Conservation (phyloP, 2,329 filamentous ascomycete genomes). For the Hypoxylon sp. region DNA sequence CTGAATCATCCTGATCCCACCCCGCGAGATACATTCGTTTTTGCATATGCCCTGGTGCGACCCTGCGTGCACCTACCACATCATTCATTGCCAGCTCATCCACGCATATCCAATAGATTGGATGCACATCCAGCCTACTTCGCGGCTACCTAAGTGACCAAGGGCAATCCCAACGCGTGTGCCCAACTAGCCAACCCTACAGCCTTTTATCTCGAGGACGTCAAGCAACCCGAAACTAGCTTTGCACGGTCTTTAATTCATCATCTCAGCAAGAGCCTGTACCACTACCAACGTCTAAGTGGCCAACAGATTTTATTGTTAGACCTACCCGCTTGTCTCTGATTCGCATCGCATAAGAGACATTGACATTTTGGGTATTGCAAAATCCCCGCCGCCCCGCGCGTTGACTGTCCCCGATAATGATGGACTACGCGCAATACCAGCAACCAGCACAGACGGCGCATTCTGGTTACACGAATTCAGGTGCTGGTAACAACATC, state of each 20-base stretch:
- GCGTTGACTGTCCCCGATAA: conserved; percentile 58
- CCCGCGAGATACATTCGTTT: conserved; percentile 65
- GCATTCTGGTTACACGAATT: conserved; percentile 75
- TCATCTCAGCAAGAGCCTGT: conserved; percentile 43
- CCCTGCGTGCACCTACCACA: conserved; percentile 67
- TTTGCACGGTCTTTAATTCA: conserved; percentile 48
- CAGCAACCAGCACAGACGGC: conserved; percentile 77
- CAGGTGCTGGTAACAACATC: conserved; percentile 71
- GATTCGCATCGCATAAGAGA: conserved; percentile 53
- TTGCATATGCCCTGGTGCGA: conserved; percentile 72
- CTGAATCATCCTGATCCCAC: conserved; percentile 63
- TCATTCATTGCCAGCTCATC: conserved; percentile 73
- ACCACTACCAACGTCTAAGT: conserved; percentile 38
- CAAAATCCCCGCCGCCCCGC: conserved; percentile 52
- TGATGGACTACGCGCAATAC: conserved; percentile 84
- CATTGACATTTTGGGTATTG: conserved; percentile 51
- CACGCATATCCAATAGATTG: conserved; percentile 72
- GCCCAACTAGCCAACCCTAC: conserved; percentile 63
- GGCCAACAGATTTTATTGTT: conserved; percentile 41
- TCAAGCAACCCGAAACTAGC: conserved; percentile 48
- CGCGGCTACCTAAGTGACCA: conserved; percentile 62
- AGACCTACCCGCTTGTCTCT: conserved; percentile 46
- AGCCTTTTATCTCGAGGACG: conserved; percentile 53
- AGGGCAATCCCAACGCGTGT: conserved; percentile 59
- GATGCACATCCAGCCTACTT: conserved; percentile 63